A percentile compares a stretch with the other conserved stretches of the same genome.
phyloP scores from a whole-genome alignment of 1,139 yeast genomes.

The Geotrichum reessii region DNA sequence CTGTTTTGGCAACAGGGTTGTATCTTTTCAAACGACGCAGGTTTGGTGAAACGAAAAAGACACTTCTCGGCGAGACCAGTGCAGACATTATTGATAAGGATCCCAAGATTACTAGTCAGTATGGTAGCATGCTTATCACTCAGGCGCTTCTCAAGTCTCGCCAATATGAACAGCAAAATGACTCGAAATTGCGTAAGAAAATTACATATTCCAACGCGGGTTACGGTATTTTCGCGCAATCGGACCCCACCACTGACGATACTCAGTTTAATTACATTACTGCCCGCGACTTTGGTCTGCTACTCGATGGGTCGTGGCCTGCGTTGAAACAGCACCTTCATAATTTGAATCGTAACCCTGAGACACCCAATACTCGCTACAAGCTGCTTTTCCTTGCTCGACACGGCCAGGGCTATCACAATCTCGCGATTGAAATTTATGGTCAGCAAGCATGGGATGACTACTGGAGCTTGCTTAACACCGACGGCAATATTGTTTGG shows the following conservation, averaged over 20 bases:
- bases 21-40: not conserved
- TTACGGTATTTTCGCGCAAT: constrained; percentile 49
- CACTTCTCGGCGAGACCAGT: not conserved
- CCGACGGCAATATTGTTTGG: constrained; percentile 55
- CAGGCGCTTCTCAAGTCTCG: constrained; percentile 6
- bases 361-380: constrained; percentile 33
- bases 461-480: constrained; percentile 52
- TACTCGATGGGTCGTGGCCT: constrained; percentile 36
- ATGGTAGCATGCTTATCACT: constrained; percentile 8
- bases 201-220: constrained; percentile 18
- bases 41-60: not conserved
- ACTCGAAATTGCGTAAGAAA: not conserved
- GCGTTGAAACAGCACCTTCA: constrained; percentile 24
- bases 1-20: not conserved
- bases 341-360: not conserved
- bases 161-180: not conserved
- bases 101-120: not conserved
- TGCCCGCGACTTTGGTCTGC: constrained; percentile 45
- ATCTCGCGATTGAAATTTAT: constrained; percentile 52
- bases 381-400: constrained; percentile 60
- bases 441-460: constrained; percentile 54
- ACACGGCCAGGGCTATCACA: constrained; percentile 78
- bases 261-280: constrained; percentile 43
- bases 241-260: constrained; percentile 45
- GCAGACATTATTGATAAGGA: not conserved